Base-by-base conservation (phyloP, 495 filamentous ascomycete species). In the Penicillium roqueforti region DNA sequence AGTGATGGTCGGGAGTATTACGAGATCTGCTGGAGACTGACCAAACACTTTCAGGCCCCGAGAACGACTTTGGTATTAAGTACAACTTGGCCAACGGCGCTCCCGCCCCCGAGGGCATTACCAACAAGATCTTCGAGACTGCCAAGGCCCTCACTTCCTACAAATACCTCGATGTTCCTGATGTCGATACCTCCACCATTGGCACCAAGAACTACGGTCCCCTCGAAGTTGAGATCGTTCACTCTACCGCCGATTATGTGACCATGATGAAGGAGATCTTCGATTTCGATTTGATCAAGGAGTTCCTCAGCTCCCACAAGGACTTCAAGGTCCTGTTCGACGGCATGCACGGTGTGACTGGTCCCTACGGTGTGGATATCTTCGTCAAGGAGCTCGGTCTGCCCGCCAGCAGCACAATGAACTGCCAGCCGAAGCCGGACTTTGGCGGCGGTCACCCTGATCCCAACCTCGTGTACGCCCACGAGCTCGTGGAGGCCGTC, bases 291-390 rank as follows among this genome's bases (percentile, higher is more conserved):
- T 77, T 96, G 50, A 98, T 98, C 81, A 92, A 89, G 77, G 81
- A 83, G 54, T 98, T 98, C 80, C 86, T 97, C 61, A 76, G 79
- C 65, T 68, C 79, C 41, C 88, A 97, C 74, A 76, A 83, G 25
- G 89, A 95, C 69, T 98, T 98, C 81, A 96, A 96, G 76, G 85
- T 97, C 41, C 81, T 98, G 51, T 98, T 98, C 61, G 93, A 98
- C 58, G 95, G 84, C 55, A 83, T 98, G 57, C 84, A 87, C 69
- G 93, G 93, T 69, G 93, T 98, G 54, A 98, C 93, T 41, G 93
- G 93, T 19, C 88, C 89, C 22, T 98, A 98, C 69, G 93, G 91
- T 51, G 83, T 89, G 60, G 89, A 88, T 58, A 96, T 97, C 68
- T 97, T 98, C 70, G 84, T 95, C 71, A 79, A 89, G 54, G 95